phyloP scores from a whole-genome alignment of 2,329 filamentous ascomycete species.

The Alternaria postmessia region DNA sequence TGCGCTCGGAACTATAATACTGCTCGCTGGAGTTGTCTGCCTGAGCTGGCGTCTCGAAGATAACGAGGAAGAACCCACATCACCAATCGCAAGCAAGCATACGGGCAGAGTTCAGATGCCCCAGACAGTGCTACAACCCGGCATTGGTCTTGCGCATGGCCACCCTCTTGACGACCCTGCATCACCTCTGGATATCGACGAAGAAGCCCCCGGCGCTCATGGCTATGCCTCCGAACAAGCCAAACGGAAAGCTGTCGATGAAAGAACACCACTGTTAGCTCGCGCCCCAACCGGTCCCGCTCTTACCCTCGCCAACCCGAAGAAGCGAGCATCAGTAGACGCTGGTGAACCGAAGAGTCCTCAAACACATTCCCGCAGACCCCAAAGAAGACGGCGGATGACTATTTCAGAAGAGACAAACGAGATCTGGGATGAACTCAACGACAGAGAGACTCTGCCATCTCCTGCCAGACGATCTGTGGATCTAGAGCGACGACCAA shows the following conservation, averaged over 20 bases:
- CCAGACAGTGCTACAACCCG: slow-evolving; percentile 78
- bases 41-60: slow-evolving; percentile 93
- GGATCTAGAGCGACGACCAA: slow-evolving; percentile 42
- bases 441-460: slow-evolving; percentile 62
- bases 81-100: slow-evolving; percentile 46
- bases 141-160: slow-evolving; percentile 80
- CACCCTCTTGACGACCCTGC: slow-evolving; percentile 63
- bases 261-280: slow-evolving; percentile 48
- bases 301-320: slow-evolving; percentile 30
- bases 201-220: slow-evolving; percentile 38
- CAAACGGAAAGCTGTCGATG: slow-evolving; percentile 39
- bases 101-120: slow-evolving; percentile 52
- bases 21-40: slow-evolving; percentile 87
- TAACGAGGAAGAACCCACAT: slow-evolving; percentile 67
- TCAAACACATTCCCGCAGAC: slow-evolving; percentile 31
- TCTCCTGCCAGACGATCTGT: slow-evolving; percentile 41
- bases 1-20: slow-evolving; percentile 82
- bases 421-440: slow-evolving; percentile 88
- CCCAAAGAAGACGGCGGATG: slow-evolving; percentile 45
- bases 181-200: slow-evolving; percentile 40
- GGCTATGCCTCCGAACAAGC: slow-evolving; percentile 37
- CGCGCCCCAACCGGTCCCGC: slow-evolving; percentile 46
- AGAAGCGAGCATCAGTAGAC: slow-evolving; percentile 35
- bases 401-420: slow-evolving; percentile 72
- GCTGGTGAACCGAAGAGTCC: slow-evolving; percentile 30